A percentile compares a stretch with the other conserved stretches of the same genome.
Evolutionary conservation across 2,329 filamentous ascomycete species (phyloP).

Genomic region (Colletotrichum sp.): DNA sequence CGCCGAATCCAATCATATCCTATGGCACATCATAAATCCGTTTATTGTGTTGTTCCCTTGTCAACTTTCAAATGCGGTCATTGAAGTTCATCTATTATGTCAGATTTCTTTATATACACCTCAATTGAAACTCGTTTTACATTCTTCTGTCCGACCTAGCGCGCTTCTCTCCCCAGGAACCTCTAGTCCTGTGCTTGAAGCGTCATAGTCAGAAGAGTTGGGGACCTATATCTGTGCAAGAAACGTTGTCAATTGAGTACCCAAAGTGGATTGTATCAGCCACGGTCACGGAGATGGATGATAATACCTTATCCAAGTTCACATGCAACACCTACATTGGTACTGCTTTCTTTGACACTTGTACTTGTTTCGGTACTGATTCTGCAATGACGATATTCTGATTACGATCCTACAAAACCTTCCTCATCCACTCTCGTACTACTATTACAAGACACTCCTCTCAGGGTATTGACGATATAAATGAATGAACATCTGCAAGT

Average conservation of each 20-base stretch:
- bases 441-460: neutral
- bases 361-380: neutral
- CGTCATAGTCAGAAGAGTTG: no score
- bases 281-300: fast-evolving
- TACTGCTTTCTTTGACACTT: no score
- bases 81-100: neutral
- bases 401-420: neutral
- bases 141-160: neutral
- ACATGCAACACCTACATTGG: no score
- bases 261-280: no score
- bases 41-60: neutral
- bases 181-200: no score
- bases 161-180: fast-evolving
- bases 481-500: neutral
- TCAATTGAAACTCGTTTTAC: fast-evolving
- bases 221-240: no score
- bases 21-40: neutral
- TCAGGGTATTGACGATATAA: neutral
- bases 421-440: neutral
- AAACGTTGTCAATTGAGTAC: fast-evolving
- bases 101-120: neutral
- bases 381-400: neutral
- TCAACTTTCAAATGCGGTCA: neutral
- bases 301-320: no score
- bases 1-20: neutral